These are phyloP conservation scores for Corchorus olitorius DNA, from an alignment of 345 rosid species.

Conservation along the genomic window DNA sequence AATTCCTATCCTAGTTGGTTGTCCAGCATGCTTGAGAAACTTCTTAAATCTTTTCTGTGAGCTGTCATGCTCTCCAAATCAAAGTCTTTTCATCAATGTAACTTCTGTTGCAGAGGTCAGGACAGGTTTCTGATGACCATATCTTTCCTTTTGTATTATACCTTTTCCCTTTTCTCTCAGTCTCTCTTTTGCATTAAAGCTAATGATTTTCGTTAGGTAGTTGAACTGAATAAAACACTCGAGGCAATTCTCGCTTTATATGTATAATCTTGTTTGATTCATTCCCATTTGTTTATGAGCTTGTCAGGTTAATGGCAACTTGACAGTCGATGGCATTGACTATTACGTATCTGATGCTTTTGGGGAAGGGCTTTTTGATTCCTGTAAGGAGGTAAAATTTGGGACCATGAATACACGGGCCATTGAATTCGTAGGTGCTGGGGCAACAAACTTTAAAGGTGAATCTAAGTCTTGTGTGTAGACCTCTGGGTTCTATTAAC, in stretches of 20 bases:
- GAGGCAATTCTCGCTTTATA: not conserved
- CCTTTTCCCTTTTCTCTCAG: not conserved
- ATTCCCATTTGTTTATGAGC: not conserved
- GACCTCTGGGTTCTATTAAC: not conserved
- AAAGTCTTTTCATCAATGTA: constrained; percentile 90
- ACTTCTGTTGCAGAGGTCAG: constrained; percentile 82
- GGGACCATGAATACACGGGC: constrained; percentile 98
- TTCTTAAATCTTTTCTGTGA: constrained; percentile 93
- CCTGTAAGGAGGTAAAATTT: constrained; percentile 98
- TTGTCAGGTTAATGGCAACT: constrained; percentile 68
- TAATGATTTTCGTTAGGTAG: not conserved
- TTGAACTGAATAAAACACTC: not conserved
- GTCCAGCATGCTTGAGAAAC: constrained; percentile 99
- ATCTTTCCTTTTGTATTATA: not conserved
- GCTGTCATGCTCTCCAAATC: constrained; percentile 91
- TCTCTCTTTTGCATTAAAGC: not conserved
- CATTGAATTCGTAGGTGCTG: constrained; percentile 83
- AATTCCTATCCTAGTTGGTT: constrained; percentile 92
- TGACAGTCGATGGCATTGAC: constrained; percentile 86
- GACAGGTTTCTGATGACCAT: not conserved
- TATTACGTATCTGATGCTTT: constrained; percentile 66
- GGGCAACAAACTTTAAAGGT: constrained; percentile 90
- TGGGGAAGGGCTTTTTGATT: constrained; percentile 84
- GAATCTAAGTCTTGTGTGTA: constrained; percentile 20
- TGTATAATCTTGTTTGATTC: not conserved